Evolutionary conservation across 495 filamentous ascomycete genomes (phyloP), one percentile per base, ranked within the genome.

Genomic region (Aspergillus sparsus): DNA sequence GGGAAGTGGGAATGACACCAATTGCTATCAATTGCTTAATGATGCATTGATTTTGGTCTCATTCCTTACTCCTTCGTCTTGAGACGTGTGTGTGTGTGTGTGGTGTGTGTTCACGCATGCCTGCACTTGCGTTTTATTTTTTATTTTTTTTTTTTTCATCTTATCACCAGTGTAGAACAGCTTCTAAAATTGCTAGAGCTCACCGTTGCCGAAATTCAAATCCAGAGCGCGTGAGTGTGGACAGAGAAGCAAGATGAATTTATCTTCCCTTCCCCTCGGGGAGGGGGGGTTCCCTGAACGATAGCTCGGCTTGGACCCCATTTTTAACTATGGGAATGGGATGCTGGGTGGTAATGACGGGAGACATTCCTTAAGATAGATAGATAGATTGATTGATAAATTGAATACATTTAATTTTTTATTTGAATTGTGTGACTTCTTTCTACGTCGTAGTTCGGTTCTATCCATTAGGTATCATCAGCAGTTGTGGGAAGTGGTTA

Each of bases 121-220:
- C 5, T 15, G 37, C 11, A n/a, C 27, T 32, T 21, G 33, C 13
- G 13, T 15, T 37, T 7, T 42, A 33, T 31, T 18, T 42, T 16
- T 18, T 44, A 31, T 47, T 18, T 21, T 47, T 15, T 7, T 31
- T 9, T 0, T 45, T 49, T 51, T 35, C 21, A 18, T 41, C 11
- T 42, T 49, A n/a, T 47, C 18, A 32, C 32, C 32, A 21, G 13
- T 34, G 33, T 36, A 9, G 33, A 34, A 60, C 31, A 67, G 82
- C 82, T 82, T 82, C 79, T 82, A 82, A 76, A 80, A 77, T 77
- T 78, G 84, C 84, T 87, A 87, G 84, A 87, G 82, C 84, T 82
- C 74, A 79, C 75, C 84, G 78, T 83, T 82, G 74, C 66, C 81
- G 77, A 77, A 75, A 77, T 77, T 64, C 55, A 70, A 63, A 66